Conservation (phyloP, 1,284 basidiomycete genomes). For the Pseudozyma pruni region DNA sequence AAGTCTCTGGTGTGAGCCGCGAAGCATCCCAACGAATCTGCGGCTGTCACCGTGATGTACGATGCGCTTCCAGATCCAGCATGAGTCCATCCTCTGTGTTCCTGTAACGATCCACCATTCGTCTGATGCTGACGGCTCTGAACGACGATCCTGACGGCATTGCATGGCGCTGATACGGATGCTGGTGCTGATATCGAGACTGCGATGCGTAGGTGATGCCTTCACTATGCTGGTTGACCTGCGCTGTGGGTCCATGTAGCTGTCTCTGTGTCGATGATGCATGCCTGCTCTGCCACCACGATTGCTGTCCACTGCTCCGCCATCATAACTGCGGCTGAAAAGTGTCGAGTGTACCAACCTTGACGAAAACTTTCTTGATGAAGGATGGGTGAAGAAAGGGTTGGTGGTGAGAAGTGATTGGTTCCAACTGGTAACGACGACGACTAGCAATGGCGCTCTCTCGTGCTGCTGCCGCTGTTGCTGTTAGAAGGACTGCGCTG, state of each 20-base stretch:
- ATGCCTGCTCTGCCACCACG: background rate
- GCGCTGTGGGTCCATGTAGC: background rate
- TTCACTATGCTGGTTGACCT: background rate
- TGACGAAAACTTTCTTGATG: constrained; percentile 33
- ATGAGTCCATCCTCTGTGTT: too few relatives aligned
- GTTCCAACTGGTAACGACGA: constrained; percentile 17
- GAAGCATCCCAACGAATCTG: too few relatives aligned
- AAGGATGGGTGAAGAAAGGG: constrained; percentile 30
- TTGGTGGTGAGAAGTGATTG: constrained; percentile 24
- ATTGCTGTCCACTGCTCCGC: constrained; percentile 1
- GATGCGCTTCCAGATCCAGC: too few relatives aligned
- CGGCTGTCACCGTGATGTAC: too few relatives aligned
- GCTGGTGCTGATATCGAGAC: too few relatives aligned
- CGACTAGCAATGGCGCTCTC: background rate
- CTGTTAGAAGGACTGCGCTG: too few relatives aligned
- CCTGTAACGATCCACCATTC: too few relatives aligned
- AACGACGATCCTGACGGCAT: too few relatives aligned
- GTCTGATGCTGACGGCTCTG: too few relatives aligned
- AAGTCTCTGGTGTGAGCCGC: too few relatives aligned
- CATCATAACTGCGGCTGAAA: background rate
- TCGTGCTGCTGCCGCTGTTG: too few relatives aligned
- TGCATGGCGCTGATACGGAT: too few relatives aligned
- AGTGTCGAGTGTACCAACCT: constrained; percentile 33
- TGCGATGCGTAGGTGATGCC: background rate
- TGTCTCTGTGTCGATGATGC: background rate